Conservation (phyloP, 202 grass and related monocot genomes). For the Alloteropsis angusta region DNA sequence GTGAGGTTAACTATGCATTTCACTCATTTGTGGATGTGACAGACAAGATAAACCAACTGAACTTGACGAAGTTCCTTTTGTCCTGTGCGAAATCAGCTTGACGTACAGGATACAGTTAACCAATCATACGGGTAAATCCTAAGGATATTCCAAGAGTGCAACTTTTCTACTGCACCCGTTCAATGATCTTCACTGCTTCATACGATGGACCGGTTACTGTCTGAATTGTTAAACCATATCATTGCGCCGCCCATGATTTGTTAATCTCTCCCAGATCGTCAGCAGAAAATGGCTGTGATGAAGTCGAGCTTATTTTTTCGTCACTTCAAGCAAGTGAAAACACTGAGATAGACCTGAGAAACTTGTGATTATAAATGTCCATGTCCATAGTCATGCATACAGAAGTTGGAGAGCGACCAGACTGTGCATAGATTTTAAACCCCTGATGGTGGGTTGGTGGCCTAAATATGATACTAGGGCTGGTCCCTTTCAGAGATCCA, state of each 20-base stretch:
- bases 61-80: neutral
- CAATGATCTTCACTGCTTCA: constrained; percentile 8
- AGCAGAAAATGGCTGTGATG: neutral
- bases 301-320: constrained; percentile 1
- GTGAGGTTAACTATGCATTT: constrained; percentile 15
- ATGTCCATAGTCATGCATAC: neutral
- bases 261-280: constrained; percentile 15
- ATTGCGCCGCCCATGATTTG: constrained; percentile 31
- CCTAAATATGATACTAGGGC: constrained; percentile 28
- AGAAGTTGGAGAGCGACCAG: constrained; percentile 6
- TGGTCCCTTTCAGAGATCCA: constrained; percentile 37
- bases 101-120: neutral
- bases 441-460: constrained; percentile 21
- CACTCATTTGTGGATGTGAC: constrained; percentile 21
- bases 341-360: constrained; percentile 17
- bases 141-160: neutral
- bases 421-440: neutral
- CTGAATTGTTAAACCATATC: constrained; percentile 22
- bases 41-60: constrained; percentile 15
- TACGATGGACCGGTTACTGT: neutral
- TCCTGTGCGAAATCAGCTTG: constrained; percentile 9
- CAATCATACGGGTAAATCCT: constrained; percentile 15
- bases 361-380: constrained; percentile 14
- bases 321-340: constrained; percentile 13
- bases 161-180: neutral